Percentiles rank a stretch among this genome's conserved stretches.
Conservation (phyloP, 2,329 filamentous ascomycete species). For the Pochonia chlamydosporia region DNA sequence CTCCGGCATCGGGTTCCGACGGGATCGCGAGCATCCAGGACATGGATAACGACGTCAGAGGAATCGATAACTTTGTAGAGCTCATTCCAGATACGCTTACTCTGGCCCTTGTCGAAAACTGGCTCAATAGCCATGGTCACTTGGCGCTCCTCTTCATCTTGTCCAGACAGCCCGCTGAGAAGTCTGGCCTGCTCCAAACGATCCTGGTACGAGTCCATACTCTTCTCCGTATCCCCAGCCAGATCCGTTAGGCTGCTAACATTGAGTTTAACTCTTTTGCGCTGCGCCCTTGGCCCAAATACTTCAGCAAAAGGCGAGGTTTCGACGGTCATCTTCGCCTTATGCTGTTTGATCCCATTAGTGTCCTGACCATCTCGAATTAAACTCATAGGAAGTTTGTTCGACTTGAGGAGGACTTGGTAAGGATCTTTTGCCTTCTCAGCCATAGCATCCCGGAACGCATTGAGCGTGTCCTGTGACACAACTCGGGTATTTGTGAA, state of each 20-base stretch:
- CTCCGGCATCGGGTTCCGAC: conserved; percentile 78
- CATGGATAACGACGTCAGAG: conserved; percentile 92
- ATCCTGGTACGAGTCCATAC: conserved; percentile 76
- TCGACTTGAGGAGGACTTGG: conserved; percentile 89
- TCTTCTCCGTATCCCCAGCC: conserved; percentile 71
- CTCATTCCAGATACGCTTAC: conserved; percentile 96
- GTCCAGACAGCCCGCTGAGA: conserved; percentile 63
- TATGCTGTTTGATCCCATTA: conserved; percentile 86
- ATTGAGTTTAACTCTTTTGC: conserved; percentile 86
- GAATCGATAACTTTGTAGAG: conserved; percentile 93
- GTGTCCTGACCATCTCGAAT: conserved; percentile 72
- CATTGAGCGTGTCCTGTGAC: conserved; percentile 77
- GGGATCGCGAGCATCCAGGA: conserved; percentile 84
- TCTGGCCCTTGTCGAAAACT: conserved; percentile 91
- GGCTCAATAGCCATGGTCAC: conserved; percentile 66
- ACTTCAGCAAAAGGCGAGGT: conserved; percentile 79
- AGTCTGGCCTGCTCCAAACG: conserved; percentile 73
- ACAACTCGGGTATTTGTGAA: conserved; percentile 91
- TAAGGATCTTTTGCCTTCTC: conserved; percentile 89
- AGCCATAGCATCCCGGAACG: conserved; percentile 87
- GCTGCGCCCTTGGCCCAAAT: conserved; percentile 88
- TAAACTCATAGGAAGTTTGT: conserved; percentile 93
- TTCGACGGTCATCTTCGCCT: conserved; percentile 90
- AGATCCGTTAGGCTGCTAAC: conserved; percentile 79
- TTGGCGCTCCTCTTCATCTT: conserved; percentile 44